Conservation (phyloP, 2,329 filamentous ascomycete species). For the Nigrospora sphaerica region DNA sequence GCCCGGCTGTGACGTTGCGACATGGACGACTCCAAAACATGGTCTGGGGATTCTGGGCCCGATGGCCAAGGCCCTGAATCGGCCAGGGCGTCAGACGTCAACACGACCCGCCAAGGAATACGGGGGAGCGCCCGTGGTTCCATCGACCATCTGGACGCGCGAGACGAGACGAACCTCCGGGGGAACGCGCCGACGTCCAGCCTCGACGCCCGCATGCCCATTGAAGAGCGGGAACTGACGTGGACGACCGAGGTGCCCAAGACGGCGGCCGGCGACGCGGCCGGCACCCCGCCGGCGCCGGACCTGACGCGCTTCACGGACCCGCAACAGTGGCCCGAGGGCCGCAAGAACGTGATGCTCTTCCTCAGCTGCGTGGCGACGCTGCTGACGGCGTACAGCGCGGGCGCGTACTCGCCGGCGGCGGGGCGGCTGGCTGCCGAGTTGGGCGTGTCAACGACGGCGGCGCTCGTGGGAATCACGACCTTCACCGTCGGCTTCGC, state of each 20-base stretch:
- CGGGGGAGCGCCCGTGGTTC: too few relatives aligned
- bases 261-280: too few relatives aligned
- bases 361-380: conserved; percentile 71
- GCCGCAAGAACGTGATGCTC: conserved; percentile 64
- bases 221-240: neutral
- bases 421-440: conserved; percentile 56
- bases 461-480: conserved; percentile 69
- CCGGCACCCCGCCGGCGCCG: conserved; percentile 46
- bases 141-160: too few relatives aligned
- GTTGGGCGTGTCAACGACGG: conserved; percentile 58
- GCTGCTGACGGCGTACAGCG: conserved; percentile 69
- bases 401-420: conserved; percentile 72
- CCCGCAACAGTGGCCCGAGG: conserved; percentile 66
- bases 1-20: too few relatives aligned
- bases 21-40: too few relatives aligned
- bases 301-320: conserved; percentile 60
- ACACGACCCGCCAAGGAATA: too few relatives aligned
- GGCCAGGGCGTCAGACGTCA: too few relatives aligned
- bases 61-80: too few relatives aligned
- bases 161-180: too few relatives aligned
- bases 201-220: too few relatives aligned
- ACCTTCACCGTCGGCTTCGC: conserved; percentile 76
- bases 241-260: conserved; percentile 8
- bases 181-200: too few relatives aligned
- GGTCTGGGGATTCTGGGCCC: too few relatives aligned